phyloP scores from a whole-genome alignment of 345 rosid genomes.

The Ceriops decandra region DNA sequence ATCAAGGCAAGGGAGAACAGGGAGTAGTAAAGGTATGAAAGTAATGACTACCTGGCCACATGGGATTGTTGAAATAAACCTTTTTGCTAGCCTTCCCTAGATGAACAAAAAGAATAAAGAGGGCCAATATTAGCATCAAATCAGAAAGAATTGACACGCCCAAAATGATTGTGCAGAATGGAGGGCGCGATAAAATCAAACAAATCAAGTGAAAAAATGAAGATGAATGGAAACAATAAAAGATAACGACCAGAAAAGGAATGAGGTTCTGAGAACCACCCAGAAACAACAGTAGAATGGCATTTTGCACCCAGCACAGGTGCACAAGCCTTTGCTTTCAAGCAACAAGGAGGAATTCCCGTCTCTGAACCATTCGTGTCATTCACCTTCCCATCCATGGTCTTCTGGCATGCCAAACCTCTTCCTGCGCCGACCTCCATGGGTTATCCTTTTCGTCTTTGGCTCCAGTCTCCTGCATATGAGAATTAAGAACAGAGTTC shows the following conservation, averaged over 20 bases:
- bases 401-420: conserved; percentile 97
- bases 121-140: conserved; percentile 9
- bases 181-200: background rate
- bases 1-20: too few species aligned
- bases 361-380: conserved; percentile 44
- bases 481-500: background rate
- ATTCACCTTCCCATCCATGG: conserved; percentile 94
- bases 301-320: conserved; percentile 85
- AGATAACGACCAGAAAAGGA: conserved; percentile 51
- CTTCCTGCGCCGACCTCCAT: conserved; percentile 90
- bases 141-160: background rate
- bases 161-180: background rate
- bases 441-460: conserved; percentile 62
- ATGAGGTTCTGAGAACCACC: conserved; percentile 87
- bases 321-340: conserved; percentile 73
- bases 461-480: conserved; percentile 72
- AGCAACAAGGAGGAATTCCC: conserved; percentile 81
- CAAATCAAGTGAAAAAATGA: background rate
- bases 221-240: background rate
- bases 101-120: conserved; percentile 8
- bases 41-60: conserved; percentile 85
- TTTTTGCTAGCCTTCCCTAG: conserved; percentile 50
- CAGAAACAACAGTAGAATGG: conserved; percentile 97
- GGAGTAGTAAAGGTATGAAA: background rate
- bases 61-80: conserved; percentile 87